phyloP scores from a whole-genome alignment of 1,284 basidiomycete species.

The Marasmius fiardii region DNA sequence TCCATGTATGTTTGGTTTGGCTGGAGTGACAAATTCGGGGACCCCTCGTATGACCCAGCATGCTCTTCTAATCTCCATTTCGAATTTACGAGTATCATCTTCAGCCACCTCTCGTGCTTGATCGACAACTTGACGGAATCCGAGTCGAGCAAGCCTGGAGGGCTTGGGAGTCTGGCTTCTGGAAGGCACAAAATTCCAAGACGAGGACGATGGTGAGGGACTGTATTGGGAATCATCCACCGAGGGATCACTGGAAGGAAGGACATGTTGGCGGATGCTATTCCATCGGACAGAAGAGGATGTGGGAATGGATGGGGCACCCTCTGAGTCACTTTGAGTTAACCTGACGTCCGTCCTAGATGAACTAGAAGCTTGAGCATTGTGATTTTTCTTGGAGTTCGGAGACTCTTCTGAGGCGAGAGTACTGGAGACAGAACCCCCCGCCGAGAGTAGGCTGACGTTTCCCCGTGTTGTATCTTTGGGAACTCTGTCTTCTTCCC shows the following conservation, averaged over 20 bases:
- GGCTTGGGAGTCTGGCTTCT: conserved; percentile 42
- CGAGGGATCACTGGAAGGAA: conserved; percentile 25
- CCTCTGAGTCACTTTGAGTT: neutral
- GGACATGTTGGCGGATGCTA: conserved; percentile 47
- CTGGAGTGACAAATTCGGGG: neutral
- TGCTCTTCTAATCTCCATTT: conserved; percentile 47
- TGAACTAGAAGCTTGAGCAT: neutral
- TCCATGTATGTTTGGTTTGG: conserved; percentile 29
- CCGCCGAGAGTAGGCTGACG: neutral
- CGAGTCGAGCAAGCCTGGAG: conserved; percentile 51
- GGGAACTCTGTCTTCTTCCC: neutral
- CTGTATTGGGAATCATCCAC: conserved; percentile 7
- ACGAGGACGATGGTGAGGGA: conserved; percentile 20
- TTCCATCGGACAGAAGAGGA: conserved; percentile 49
- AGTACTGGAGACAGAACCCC: neutral
- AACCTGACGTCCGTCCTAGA: neutral
- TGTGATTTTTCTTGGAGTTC: neutral
- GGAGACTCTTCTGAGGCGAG: neutral
- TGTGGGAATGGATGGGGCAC: conserved; percentile 25
- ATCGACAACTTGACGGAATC: conserved; percentile 60
- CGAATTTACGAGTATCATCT: conserved; percentile 42
- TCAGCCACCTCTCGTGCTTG: conserved; percentile 45
- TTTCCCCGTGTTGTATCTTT: neutral
- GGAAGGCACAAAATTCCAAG: conserved; percentile 21
- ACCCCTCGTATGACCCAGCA: conserved; percentile 40